Percentiles rank a stretch among this genome's conserved stretches.
phyloP scores from a whole-genome alignment of 768 basidiomycete species.

The Russula dissimulans region DNA sequence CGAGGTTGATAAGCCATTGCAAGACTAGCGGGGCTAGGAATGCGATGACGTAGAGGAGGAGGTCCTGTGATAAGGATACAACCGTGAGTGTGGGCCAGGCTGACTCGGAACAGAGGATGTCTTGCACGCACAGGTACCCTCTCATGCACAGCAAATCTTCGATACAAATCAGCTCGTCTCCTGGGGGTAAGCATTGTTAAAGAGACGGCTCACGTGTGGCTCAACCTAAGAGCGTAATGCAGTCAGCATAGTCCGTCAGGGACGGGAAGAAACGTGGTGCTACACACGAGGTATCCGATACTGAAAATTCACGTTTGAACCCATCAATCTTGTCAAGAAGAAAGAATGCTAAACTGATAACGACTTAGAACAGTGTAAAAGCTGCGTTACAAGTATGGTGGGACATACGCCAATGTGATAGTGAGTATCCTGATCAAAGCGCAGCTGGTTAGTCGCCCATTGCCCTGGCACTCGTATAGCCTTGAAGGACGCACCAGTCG shows the following conservation, averaged over 20 bases:
- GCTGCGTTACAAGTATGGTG: background rate
- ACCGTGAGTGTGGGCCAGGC: background rate
- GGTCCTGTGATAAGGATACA: slow-evolving; percentile 15
- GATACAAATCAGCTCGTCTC: background rate
- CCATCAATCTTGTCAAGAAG: slow-evolving; percentile 57
- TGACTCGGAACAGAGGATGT: background rate
- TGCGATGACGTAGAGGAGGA: slow-evolving; percentile 31
- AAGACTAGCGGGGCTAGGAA: slow-evolving; percentile 59
- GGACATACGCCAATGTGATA: slow-evolving; percentile 51
- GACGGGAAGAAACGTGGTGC: background rate
- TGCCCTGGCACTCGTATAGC: background rate
- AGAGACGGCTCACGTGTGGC: slow-evolving; percentile 29
- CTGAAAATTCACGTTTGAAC: slow-evolving; percentile 69
- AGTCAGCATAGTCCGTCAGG: slow-evolving; percentile 17
- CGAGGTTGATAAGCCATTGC: slow-evolving; percentile 56
- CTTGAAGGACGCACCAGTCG: slow-evolving; percentile 51
- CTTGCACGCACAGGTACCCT: slow-evolving; percentile 54
- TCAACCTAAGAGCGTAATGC: slow-evolving; percentile 24
- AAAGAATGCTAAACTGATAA: slow-evolving; percentile 43
- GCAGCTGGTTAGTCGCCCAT: background rate
- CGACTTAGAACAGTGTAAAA: slow-evolving; percentile 21
- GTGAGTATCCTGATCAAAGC: slow-evolving; percentile 49
- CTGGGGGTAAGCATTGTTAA: background rate
- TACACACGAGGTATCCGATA: slow-evolving; percentile 66
- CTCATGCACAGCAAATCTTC: slow-evolving; percentile 62